Conservation (phyloP, 352 stramenopile genomes). For the Pythium oligandrum region DNA sequence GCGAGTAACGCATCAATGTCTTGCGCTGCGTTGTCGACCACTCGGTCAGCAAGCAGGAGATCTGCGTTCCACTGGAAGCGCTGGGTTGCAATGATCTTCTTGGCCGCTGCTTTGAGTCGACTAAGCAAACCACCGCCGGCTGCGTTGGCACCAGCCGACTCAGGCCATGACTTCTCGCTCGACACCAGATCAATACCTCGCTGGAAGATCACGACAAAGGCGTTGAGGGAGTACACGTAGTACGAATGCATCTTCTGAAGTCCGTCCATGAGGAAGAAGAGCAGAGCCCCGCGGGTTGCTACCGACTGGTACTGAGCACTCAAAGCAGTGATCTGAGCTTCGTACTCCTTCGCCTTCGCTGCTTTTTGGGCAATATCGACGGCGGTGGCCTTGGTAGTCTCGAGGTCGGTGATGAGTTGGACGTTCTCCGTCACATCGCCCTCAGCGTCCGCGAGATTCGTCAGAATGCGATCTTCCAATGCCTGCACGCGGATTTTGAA, state of each 20-base stretch:
- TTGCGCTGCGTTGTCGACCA: conserved; percentile 43
- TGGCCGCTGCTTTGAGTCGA: conserved; percentile 75
- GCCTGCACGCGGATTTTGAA: conserved; percentile 87
- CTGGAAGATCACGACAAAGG: conserved; percentile 94
- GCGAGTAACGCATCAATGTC: conserved; percentile 61
- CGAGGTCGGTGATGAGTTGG: conserved; percentile 92
- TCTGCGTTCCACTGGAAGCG: conserved; percentile 87
- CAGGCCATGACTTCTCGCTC: conserved; percentile 25
- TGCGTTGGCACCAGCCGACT: conserved; percentile 9
- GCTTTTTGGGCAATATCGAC: conserved; percentile 80
- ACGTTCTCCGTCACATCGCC: conserved; percentile 94
- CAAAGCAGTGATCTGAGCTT: conserved; percentile 78
- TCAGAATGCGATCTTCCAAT: conserved; percentile 89
- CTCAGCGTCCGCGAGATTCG: conserved; percentile 75
- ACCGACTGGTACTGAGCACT: conserved; percentile 92
- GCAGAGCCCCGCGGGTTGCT: conserved; percentile 84
- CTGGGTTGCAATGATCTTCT: conserved; percentile 80
- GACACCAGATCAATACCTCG: conserved; percentile 91
- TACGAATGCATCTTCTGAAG: conserved; percentile 92
- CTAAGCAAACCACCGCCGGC: conserved; percentile 34
- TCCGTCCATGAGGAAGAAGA: conserved; percentile 95
- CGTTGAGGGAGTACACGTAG: conserved; percentile 94
- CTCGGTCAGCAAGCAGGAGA: conserved; percentile 66
- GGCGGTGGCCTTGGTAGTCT: conserved; percentile 91
- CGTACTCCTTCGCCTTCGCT: conserved; percentile 68